Evolutionary conservation across 2,329 filamentous ascomycete species (phyloP), one percentile per base, ranked within the genome.

Genomic region (Aspergillus luchuensis): DNA sequence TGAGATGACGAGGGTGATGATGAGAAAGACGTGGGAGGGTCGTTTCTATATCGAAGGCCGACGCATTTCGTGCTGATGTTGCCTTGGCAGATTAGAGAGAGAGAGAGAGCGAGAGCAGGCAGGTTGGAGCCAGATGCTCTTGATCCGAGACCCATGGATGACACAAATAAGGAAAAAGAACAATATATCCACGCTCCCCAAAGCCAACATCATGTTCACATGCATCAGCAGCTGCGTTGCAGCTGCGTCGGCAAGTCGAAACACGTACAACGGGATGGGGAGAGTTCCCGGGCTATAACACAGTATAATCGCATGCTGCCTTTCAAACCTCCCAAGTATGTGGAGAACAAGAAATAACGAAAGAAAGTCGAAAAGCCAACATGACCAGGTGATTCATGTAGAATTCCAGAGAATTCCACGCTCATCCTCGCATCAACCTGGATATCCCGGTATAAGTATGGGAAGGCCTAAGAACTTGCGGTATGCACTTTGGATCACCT

Each of bases 371-470:
- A 62, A 39, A 60, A 63, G 57, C 57, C 61, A 63, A 64, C 59
- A 63, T 63, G 65, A 64, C 62, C 60, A 58, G 54, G 64, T 62
- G 41, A 61, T 65, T 56, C 33, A 61, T 61, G 60, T 67, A 66
- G 61, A 62, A 66, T 60, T 70, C 67, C 66, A 66, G 25, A 38
- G 55, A 47, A 52, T 59, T 58, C 38, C 60, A 58, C 53, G 63
- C 59, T 66, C 59, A 39, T 56, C 54, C 65, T 58, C 49, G 63
- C 61, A 66, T 76, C 74, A 77, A 73, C 74, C 74, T 76, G 69
- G 57, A 69, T 65, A 70, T 68, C 64, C 59, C 33, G 2, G 63
- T 64, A 67, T 66, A 50, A 67, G 65, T 59, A 60, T 50, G 65
- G 61, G 64, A 60, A 36, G 33, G 53, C 59, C 59, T 60, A 60